phyloP scores from a whole-genome alignment of 2,329 filamentous ascomycete species.

The Hypoxylon sp. region DNA sequence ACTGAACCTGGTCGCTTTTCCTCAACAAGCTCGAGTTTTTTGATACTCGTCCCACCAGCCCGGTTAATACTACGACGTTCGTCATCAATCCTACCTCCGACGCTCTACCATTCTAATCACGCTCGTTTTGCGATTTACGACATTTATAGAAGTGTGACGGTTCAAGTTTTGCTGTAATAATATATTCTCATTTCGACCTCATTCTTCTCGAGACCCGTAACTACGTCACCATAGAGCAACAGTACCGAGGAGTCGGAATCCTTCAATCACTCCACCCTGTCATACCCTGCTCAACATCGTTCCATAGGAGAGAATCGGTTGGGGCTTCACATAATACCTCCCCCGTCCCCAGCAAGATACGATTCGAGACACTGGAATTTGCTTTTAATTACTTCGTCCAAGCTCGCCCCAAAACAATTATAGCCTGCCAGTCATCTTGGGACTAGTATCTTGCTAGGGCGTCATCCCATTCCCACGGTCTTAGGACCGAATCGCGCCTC shows the following conservation, averaged over 20 bases:
- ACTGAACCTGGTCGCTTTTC: constrained; percentile 21
- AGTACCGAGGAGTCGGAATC: constrained; percentile 34
- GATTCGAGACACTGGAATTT: constrained; percentile 15
- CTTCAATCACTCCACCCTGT: constrained; percentile 22
- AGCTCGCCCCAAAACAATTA: not conserved
- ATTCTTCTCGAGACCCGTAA: constrained; percentile 35
- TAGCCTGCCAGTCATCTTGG: constrained; percentile 12
- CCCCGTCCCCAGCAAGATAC: not conserved
- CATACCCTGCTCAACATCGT: constrained; percentile 17
- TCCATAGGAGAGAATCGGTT: constrained; percentile 11
- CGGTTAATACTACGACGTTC: constrained; percentile 35
- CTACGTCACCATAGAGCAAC: constrained; percentile 40
- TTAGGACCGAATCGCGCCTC: constrained; percentile 28
- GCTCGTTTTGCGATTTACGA: constrained; percentile 29
- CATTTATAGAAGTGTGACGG: constrained; percentile 16
- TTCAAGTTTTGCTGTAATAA: constrained; percentile 18
- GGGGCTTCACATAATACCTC: not conserved
- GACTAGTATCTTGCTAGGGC: constrained; percentile 12
- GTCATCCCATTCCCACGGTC: constrained; percentile 29
- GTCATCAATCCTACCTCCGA: constrained; percentile 40
- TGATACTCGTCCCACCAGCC: constrained; percentile 37
- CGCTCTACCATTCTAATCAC: constrained; percentile 16
- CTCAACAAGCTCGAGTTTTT: constrained; percentile 35
- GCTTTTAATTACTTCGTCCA: constrained; percentile 1
- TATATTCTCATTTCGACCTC: constrained; percentile 20